Conservation (phyloP, 257 asterid genomes). For the Phtheirospermum japonicum region DNA sequence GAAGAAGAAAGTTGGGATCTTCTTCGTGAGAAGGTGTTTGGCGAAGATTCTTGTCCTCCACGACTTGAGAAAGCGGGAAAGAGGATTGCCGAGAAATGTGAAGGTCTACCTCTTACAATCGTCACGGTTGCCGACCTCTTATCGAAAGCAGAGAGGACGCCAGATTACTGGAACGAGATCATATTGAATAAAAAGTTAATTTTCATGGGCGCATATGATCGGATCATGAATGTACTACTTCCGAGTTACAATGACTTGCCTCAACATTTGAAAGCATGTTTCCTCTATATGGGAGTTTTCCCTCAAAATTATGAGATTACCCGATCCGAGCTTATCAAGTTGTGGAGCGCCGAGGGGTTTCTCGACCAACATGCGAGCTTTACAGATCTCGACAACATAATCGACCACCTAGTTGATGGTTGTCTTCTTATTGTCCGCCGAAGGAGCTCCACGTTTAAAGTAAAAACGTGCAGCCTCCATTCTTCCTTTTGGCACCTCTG, state of each 20-base stretch:
- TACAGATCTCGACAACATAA: background rate
- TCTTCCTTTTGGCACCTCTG: background rate
- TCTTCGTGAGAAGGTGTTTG: constrained; percentile 24
- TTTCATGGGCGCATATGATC: background rate
- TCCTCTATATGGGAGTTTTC: constrained; percentile 19
- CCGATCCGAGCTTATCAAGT: background rate
- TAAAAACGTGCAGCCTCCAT: background rate
- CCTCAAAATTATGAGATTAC: background rate
- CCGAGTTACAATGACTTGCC: constrained; percentile 29
- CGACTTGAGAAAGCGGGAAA: constrained; percentile 14
- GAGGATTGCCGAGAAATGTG: constrained; percentile 22
- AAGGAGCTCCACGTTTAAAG: background rate
- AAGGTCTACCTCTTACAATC: constrained; percentile 31
- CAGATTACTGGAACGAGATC: constrained; percentile 14
- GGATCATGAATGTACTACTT: background rate
- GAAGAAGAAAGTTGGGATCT: constrained; percentile 16
- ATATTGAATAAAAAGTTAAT: background rate
- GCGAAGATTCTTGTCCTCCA: background rate
- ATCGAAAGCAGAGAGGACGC: background rate
- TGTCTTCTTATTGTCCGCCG: background rate
- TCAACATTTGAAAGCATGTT: constrained; percentile 21
- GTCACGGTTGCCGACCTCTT: constrained; percentile 18
- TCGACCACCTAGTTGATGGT: background rate
- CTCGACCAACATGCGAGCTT: background rate
- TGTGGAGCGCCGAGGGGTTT: constrained; percentile 6